Evolutionary conservation across 2,329 filamentous ascomycete genomes (phyloP), one percentile per base, ranked within the genome.

Genomic region (Aspergillus spinulosporus): DNA sequence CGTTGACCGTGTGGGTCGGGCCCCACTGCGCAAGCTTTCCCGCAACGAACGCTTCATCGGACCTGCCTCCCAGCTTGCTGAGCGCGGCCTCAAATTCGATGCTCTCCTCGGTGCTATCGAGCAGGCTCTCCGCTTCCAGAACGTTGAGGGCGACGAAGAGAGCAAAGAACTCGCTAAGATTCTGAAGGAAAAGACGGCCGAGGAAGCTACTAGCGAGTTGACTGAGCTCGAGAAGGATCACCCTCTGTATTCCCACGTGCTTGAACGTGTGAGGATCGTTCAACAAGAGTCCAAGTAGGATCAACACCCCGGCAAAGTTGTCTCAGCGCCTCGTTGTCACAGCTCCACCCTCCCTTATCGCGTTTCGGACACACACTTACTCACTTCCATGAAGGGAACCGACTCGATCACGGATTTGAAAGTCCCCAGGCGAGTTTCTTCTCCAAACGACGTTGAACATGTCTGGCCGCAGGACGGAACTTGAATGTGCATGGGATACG

Each of bases 41-140:
- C 89, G 92, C 75, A 94, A 95, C 79, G 94, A 99, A 80, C 92
- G 94, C 44, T 96, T 99, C 80, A 87, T 99, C 66, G 92, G 89
- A 45, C 94, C 94, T 4, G 93, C 94, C 45, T 85, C 90, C 7
- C 89, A 96, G 77, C 84, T 99, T 14, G 92, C 92, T 45, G 91
- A 96, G 80, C 81, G 83, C 58, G 91, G 85, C 57, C 81, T 90
- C 76, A 83, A 84, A 65, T 88, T 87, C 72, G 82, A 86, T 56
- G 86, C 84, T 52, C 82, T 99, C 31, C 80, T 97, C 52, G 88
- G 88, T 57, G 89, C 90, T 15, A 85, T 94, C 45, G 93, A 97
- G 81, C 91, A 93, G 86, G 88, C 90, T 5, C 88, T 99, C 74
- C 90, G 89, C 61, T 99, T 97, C 87, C 92, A 97, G 79, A 90